Evolutionary conservation across 495 filamentous ascomycete genomes (phyloP).

Genomic region (Coniosporium apollinis): DNA sequence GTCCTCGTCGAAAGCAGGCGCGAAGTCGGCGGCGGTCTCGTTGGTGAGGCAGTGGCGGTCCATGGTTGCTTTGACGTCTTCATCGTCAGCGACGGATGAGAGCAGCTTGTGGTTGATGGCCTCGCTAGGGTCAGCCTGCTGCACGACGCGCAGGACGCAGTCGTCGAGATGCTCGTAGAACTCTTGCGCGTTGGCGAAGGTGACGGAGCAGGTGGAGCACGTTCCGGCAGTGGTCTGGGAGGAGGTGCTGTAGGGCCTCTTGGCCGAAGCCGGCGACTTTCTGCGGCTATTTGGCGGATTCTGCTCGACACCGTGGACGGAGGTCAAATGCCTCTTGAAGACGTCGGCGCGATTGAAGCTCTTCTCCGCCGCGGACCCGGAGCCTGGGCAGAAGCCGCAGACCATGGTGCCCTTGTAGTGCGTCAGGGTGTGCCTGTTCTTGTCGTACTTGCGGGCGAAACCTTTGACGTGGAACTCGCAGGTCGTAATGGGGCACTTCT

Average conservation of each 20-base stretch:
- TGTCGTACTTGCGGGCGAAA: slow-evolving; percentile 96
- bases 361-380: slow-evolving; percentile 85
- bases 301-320: slow-evolving; percentile 89
- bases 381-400: slow-evolving; percentile 90
- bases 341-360: slow-evolving; percentile 98
- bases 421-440: slow-evolving; percentile 93
- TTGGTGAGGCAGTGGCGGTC: slow-evolving; percentile 59
- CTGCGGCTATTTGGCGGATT: slow-evolving; percentile 89
- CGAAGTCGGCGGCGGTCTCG: slow-evolving; percentile 35
- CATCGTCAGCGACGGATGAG: slow-evolving; percentile 65
- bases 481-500: slow-evolving; percentile 87
- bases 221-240: slow-evolving; percentile 43
- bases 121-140: slow-evolving; percentile 91
- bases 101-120: slow-evolving; percentile 83
- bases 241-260: slow-evolving; percentile 37
- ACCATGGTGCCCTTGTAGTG: slow-evolving; percentile 99
- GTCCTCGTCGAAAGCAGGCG: slow-evolving; percentile 31
- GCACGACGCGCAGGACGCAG: slow-evolving; percentile 92
- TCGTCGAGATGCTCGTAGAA: slow-evolving; percentile 99
- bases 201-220: slow-evolving; percentile 86
- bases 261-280: slow-evolving; percentile 46
- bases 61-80: slow-evolving; percentile 67
- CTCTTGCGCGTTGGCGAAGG: slow-evolving; percentile 87
- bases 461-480: slow-evolving; percentile 95
- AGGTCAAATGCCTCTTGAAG: slow-evolving; percentile 92